These are phyloP conservation scores for Fraxinus latifolia DNA, from an alignment of 305 asterid genomes.

Conservation along the genomic window DNA sequence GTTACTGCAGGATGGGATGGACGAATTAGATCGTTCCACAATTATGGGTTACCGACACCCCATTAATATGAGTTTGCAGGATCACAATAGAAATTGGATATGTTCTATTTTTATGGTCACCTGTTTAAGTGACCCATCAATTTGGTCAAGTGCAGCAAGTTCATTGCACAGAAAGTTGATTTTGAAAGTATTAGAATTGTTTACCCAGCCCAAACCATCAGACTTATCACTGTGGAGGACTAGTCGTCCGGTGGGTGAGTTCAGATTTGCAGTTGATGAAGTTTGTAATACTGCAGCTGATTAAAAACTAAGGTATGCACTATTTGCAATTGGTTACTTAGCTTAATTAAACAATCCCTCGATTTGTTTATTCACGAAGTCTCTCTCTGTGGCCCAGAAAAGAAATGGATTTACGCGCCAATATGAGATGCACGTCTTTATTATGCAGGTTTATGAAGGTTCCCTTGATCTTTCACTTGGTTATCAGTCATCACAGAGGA, in stretches of 20 bases:
- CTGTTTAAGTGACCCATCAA: slow-evolving; percentile 13
- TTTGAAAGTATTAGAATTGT: slow-evolving; percentile 29
- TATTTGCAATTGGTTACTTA: slow-evolving; percentile 15
- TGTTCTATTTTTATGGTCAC: slow-evolving; percentile 22
- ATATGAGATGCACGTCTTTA: slow-evolving; percentile 29
- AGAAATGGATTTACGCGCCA: not conserved
- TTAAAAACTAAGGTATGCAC: slow-evolving; percentile 29
- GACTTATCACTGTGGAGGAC: not conserved
- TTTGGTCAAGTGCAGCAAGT: not conserved
- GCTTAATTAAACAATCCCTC: slow-evolving; percentile 26
- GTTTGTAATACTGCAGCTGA: slow-evolving; percentile 17
- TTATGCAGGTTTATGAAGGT: slow-evolving; percentile 31
- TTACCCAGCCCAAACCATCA: slow-evolving; percentile 17
- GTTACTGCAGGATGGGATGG: slow-evolving; percentile 88
- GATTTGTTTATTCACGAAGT: slow-evolving; percentile 10
- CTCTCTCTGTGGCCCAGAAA: slow-evolving; percentile 20
- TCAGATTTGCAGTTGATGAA: slow-evolving; percentile 18
- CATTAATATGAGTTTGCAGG: slow-evolving; percentile 31
- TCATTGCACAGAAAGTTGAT: slow-evolving; percentile 11
- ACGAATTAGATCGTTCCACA: slow-evolving; percentile 71
- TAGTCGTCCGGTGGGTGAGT: slow-evolving; percentile 17
- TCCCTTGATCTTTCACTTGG: slow-evolving; percentile 30
- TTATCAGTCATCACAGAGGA: slow-evolving; percentile 24
- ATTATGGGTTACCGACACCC: slow-evolving; percentile 77
- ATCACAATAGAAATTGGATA: slow-evolving; percentile 17